Percentiles rank a stretch among this genome's conserved stretches.
These are phyloP conservation scores for Heterobasidion irregulare DNA, from an alignment of 1,284 basidiomycete genomes.

Conservation along the genomic window DNA sequence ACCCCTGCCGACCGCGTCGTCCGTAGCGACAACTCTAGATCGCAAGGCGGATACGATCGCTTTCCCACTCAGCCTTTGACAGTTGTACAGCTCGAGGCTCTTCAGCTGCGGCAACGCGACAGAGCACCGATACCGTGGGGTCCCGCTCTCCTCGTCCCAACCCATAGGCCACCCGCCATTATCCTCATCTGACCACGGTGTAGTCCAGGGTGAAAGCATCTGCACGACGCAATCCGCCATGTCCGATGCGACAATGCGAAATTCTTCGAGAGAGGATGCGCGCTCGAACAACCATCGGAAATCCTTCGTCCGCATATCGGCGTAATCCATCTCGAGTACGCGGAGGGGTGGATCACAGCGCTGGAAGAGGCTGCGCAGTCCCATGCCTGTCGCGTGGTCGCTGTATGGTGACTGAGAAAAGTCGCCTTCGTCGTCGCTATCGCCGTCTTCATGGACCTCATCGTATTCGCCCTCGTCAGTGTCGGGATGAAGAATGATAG, in stretches of 20 bases:
- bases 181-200: constrained; percentile 2
- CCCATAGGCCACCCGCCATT: background rate
- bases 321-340: constrained; percentile 66
- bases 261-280: constrained; percentile 43
- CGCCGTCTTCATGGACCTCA: constrained; percentile 37
- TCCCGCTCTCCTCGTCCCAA: background rate
- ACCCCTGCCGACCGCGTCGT: constrained; percentile 19
- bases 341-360: constrained; percentile 52
- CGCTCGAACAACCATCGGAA: constrained; percentile 58
- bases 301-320: constrained; percentile 74
- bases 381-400: constrained; percentile 71
- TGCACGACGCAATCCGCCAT: constrained; percentile 65
- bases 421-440: constrained; percentile 68
- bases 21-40: constrained; percentile 40
- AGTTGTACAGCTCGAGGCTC: constrained; percentile 46
- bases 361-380: constrained; percentile 52
- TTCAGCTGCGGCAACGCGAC: constrained; percentile 46
- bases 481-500: background rate
- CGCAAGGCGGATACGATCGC: constrained; percentile 44
- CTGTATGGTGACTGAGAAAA: constrained; percentile 68
- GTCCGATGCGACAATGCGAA: constrained; percentile 67
- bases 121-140: constrained; percentile 8
- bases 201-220: constrained; percentile 21
- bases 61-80: constrained; percentile 52
- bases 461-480: background rate